Evolutionary conservation across 257 asterid species (phyloP).

Genomic region (Anisodus tanguticus): DNA sequence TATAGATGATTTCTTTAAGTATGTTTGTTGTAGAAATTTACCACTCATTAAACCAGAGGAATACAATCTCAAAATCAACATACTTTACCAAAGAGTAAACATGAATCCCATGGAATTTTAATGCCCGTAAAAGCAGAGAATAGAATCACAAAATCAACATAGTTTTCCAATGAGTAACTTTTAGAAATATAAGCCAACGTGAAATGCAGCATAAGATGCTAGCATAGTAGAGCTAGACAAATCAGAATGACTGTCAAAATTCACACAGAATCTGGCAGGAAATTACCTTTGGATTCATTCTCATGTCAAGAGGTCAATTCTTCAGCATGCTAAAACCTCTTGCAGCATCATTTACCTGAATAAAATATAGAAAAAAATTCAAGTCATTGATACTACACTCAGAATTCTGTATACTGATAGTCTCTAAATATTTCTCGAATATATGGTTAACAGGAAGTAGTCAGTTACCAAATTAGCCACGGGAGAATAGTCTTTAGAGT

Average conservation of each 20-base stretch:
- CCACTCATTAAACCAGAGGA: constrained; percentile 20
- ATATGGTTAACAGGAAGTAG: constrained; percentile 2
- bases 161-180: background rate
- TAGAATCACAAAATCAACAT: background rate
- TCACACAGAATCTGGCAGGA: background rate
- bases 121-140: background rate
- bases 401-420: constrained; percentile 7
- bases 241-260: background rate
- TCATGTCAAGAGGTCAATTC: constrained; percentile 96
- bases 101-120: background rate
- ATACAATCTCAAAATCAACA: background rate
- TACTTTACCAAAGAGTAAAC: background rate
- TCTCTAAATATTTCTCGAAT: background rate
- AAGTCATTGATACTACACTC: background rate
- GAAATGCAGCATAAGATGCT: background rate
- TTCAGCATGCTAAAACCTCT: constrained; percentile 91
- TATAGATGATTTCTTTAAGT: background rate
- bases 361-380: background rate
- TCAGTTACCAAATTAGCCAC: background rate
- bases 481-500: background rate
- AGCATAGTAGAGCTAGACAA: background rate
- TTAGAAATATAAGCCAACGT: background rate
- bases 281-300: constrained; percentile 95
- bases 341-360: constrained; percentile 82
- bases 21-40: background rate